Percentiles rank a stretch among this genome's conserved stretches.
Conservation (phyloP, 2,329 filamentous ascomycete genomes). For the Penicillium palitans region DNA sequence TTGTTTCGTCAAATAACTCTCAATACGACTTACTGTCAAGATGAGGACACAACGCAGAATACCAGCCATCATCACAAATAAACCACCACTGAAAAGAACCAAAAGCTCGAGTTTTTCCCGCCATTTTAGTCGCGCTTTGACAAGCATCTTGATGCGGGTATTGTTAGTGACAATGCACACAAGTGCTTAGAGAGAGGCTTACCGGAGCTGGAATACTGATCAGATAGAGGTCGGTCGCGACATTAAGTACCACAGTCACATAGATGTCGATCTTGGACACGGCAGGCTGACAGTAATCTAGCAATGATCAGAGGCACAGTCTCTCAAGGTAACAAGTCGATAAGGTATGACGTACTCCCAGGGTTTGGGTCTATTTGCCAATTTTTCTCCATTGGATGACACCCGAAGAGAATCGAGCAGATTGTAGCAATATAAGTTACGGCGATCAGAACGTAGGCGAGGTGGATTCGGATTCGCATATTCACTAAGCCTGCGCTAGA, state of each 20-base stretch:
- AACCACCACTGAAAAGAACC: slow-evolving; percentile 56
- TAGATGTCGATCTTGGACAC: slow-evolving; percentile 55
- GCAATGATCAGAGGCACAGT: not conserved
- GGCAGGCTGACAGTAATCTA: slow-evolving; percentile 52
- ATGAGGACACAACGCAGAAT: slow-evolving; percentile 57
- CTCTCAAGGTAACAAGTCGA: no score
- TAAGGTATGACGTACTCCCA: slow-evolving; percentile 46
- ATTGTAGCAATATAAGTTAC: slow-evolving; percentile 53
- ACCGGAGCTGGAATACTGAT: slow-evolving; percentile 60
- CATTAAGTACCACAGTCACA: slow-evolving; percentile 55
- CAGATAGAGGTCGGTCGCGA: slow-evolving; percentile 60
- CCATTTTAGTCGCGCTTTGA: slow-evolving; percentile 51
- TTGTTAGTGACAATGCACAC: not conserved
- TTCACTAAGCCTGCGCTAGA: slow-evolving; percentile 41
- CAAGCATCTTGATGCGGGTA: slow-evolving; percentile 49
- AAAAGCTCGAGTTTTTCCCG: slow-evolving; percentile 55
- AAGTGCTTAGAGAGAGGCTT: not conserved
- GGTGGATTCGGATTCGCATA: slow-evolving; percentile 49
- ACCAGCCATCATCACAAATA: slow-evolving; percentile 57
- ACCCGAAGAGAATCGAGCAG: slow-evolving; percentile 54
- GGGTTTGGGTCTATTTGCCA: slow-evolving; percentile 63
- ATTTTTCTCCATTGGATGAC: slow-evolving; percentile 54
- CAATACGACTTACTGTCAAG: slow-evolving; percentile 37
- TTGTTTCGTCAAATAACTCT: not conserved
- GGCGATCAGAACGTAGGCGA: slow-evolving; percentile 54